Conservation (phyloP, 2,329 filamentous ascomycete genomes). For the Cryphonectria radicalis region DNA sequence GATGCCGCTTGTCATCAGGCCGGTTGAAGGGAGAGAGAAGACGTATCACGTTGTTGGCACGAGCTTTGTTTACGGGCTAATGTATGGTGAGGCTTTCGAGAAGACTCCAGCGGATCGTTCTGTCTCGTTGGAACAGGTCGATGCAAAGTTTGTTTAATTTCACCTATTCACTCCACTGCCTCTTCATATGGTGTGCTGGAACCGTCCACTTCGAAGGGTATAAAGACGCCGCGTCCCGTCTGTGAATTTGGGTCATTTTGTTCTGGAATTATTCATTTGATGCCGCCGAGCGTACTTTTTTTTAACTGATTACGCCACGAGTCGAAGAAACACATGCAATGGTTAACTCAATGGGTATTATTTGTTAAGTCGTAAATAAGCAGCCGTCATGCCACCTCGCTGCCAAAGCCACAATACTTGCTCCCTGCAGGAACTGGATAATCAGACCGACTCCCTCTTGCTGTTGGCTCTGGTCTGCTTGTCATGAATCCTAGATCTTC, state of each 20-base stretch:
- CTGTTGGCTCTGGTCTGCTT: background rate
- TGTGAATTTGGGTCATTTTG: too few relatives aligned
- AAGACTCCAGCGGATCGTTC: background rate
- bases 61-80: background rate
- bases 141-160: background rate
- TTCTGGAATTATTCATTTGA: background rate
- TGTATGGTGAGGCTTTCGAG: background rate
- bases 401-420: background rate
- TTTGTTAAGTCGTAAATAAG: background rate
- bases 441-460: background rate
- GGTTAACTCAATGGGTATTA: background rate
- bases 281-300: background rate
- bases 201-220: background rate
- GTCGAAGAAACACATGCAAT: background rate
- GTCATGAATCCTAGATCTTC: background rate
- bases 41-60: background rate
- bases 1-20: background rate
- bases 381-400: background rate
- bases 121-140: background rate
- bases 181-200: background rate
- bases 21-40: background rate
- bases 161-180: background rate
- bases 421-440: background rate
- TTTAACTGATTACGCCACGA: background rate
- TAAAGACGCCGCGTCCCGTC: too few relatives aligned